Percentiles rank a stretch among this genome's conserved stretches.
phyloP scores from a whole-genome alignment of 2,329 filamentous ascomycete genomes.

The Xylariaceae sp. region DNA sequence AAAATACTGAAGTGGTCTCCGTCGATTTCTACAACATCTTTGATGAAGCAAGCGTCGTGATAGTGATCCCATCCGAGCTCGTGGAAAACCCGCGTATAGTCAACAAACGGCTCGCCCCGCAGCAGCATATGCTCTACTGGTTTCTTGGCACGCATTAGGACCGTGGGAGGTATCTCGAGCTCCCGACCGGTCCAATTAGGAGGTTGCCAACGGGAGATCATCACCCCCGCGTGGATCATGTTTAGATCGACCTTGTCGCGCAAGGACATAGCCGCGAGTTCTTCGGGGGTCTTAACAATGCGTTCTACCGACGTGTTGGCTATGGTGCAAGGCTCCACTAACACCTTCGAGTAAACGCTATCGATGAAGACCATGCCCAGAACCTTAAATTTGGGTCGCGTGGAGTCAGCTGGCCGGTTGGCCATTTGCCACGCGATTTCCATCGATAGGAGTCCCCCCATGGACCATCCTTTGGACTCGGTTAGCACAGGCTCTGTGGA shows the following conservation, averaged over 20 bases:
- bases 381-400: slow-evolving; percentile 33
- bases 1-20: slow-evolving; percentile 45
- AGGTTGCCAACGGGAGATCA: slow-evolving; percentile 27
- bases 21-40: slow-evolving; percentile 42
- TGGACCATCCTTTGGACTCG: slow-evolving; percentile 41
- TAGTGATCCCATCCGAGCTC: slow-evolving; percentile 48
- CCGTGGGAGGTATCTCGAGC: slow-evolving; percentile 34
- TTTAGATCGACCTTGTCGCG: slow-evolving; percentile 31
- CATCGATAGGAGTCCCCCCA: slow-evolving; percentile 48
- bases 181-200: slow-evolving; percentile 22
- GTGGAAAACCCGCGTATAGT: slow-evolving; percentile 38
- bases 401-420: slow-evolving; percentile 26
- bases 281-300: slow-evolving; percentile 23
- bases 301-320: slow-evolving; percentile 25
- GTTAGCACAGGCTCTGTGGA: neutral
- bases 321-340: slow-evolving; percentile 16
- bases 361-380: slow-evolving; percentile 50
- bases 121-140: slow-evolving; percentile 23
- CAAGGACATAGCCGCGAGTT: slow-evolving; percentile 28
- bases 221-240: slow-evolving; percentile 31
- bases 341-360: slow-evolving; percentile 37
- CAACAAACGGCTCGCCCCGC: slow-evolving; percentile 32
- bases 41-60: slow-evolving; percentile 37
- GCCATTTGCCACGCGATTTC: slow-evolving; percentile 44
- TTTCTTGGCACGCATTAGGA: slow-evolving; percentile 43